phyloP scores from a whole-genome alignment of 1,139 yeast genomes.

The Zygoascus meyerae region DNA sequence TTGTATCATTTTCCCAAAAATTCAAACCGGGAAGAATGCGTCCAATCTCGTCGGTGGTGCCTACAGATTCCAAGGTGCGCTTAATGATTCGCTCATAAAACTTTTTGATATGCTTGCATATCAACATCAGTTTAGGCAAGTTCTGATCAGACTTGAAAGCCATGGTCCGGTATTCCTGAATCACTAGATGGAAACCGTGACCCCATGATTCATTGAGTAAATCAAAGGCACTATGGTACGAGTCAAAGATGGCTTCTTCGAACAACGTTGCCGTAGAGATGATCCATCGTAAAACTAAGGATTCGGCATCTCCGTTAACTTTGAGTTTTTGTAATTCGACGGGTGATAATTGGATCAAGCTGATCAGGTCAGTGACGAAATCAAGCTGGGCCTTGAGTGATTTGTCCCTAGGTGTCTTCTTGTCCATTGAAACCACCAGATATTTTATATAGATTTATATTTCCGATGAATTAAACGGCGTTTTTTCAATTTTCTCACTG shows the following conservation, averaged over 20 bases:
- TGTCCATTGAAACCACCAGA: too few relatives aligned
- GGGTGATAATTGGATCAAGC: neutral
- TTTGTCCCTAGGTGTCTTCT: too few relatives aligned
- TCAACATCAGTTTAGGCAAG: neutral
- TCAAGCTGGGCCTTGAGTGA: neutral
- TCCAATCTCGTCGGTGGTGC: neutral
- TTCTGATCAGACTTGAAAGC: neutral
- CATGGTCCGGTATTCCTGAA: slow-evolving; percentile 2
- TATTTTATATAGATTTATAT: too few relatives aligned
- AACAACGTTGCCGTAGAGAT: neutral
- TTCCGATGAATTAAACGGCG: too few relatives aligned
- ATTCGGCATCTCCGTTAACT: neutral
- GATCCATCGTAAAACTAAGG: neutral
- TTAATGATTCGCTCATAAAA: neutral
- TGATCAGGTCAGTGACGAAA: neutral
- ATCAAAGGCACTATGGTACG: neutral
- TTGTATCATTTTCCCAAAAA: neutral
- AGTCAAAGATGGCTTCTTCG: neutral
- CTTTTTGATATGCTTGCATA: slow-evolving; percentile 1
- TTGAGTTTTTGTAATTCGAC: neutral
- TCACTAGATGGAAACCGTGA: neutral
- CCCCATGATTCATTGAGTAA: neutral
- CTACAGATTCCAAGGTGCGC: neutral
- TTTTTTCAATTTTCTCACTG: too few relatives aligned
- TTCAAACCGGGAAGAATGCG: slow-evolving; percentile 1